Percentiles rank a stretch among this genome's conserved stretches.
These are phyloP conservation scores for Cystofilobasidium capitatum DNA, from an alignment of 768 basidiomycete species.

Conservation along the genomic window DNA sequence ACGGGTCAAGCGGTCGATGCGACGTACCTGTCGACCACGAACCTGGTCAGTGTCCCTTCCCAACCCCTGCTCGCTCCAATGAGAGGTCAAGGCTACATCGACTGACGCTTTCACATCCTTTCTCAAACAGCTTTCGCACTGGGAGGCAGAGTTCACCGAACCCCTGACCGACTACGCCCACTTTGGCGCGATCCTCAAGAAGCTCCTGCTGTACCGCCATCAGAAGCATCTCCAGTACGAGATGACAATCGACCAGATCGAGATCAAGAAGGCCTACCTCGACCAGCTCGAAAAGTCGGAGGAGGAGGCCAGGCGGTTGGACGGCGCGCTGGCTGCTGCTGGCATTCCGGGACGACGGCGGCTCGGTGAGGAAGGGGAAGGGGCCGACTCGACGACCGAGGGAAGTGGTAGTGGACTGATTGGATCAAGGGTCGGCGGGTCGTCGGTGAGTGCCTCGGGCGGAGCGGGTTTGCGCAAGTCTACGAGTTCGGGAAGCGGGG, in stretches of 20 bases:
- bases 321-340: constrained; percentile 58
- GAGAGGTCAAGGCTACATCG: not conserved
- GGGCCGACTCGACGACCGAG: not conserved
- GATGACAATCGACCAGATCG: constrained; percentile 83
- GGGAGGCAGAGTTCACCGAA: constrained; percentile 91
- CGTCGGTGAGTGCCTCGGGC: not conserved
- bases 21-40: constrained; percentile 84
- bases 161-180: constrained; percentile 92
- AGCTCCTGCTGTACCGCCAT: constrained; percentile 84
- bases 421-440: not conserved
- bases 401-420: not conserved
- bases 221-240: constrained; percentile 98
- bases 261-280: constrained; percentile 69
- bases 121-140: constrained; percentile 63
- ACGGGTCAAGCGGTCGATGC: constrained; percentile 93
- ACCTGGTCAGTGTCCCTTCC: constrained; percentile 49
- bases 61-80: too few relatives aligned
- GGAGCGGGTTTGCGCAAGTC: not conserved
- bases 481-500: constrained; percentile 2
- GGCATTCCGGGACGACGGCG: constrained; percentile 13
- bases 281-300: constrained; percentile 90
- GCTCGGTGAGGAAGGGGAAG: not conserved
- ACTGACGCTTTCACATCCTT: not conserved
- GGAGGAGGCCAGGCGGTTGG: constrained; percentile 74
- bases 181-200: constrained; percentile 89